These are phyloP conservation scores for Umbelopsis sp. DNA, from an alignment of 192 early-diverging fungal genomes.

Conservation along the genomic window DNA sequence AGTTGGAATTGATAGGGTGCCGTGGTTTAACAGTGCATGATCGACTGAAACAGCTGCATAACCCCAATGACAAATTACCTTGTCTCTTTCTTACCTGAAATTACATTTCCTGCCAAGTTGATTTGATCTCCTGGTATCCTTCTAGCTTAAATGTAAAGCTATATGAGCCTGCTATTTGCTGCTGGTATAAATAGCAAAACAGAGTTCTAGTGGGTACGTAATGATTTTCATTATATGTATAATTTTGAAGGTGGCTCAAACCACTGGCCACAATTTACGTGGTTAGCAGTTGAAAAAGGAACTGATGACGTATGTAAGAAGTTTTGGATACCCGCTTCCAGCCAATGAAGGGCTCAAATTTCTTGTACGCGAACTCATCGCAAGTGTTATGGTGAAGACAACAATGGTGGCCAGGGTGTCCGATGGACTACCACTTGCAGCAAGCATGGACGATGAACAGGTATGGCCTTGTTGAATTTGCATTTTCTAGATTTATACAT, in stretches of 20 bases:
- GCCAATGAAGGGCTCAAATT: background rate
- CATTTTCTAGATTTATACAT: background rate
- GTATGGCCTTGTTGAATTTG: constrained; percentile 32
- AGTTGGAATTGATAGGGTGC: too few relatives aligned
- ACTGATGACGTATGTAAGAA: constrained; percentile 1
- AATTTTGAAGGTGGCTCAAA: too few relatives aligned
- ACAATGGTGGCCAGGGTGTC: constrained; percentile 92
- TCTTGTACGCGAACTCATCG: background rate
- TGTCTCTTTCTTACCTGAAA: too few relatives aligned
- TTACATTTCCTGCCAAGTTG: too few relatives aligned
- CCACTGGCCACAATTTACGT: background rate
- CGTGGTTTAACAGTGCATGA: too few relatives aligned
- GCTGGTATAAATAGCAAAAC: too few relatives aligned
- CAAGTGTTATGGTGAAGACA: constrained; percentile 81
- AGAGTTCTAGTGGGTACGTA: too few relatives aligned
- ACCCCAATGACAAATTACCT: too few relatives aligned
- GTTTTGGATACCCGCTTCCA: background rate
- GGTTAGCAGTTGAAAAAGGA: background rate
- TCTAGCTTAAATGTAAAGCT: too few relatives aligned
- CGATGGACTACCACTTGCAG: constrained; percentile 93
- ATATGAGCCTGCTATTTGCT: too few relatives aligned
- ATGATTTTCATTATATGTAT: background rate
- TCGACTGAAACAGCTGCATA: too few relatives aligned
- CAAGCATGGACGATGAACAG: constrained; percentile 95
- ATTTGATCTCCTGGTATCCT: too few relatives aligned